Evolutionary conservation across 768 basidiomycete species (phyloP).

Genomic region (Artomyces pyxidatus): DNA sequence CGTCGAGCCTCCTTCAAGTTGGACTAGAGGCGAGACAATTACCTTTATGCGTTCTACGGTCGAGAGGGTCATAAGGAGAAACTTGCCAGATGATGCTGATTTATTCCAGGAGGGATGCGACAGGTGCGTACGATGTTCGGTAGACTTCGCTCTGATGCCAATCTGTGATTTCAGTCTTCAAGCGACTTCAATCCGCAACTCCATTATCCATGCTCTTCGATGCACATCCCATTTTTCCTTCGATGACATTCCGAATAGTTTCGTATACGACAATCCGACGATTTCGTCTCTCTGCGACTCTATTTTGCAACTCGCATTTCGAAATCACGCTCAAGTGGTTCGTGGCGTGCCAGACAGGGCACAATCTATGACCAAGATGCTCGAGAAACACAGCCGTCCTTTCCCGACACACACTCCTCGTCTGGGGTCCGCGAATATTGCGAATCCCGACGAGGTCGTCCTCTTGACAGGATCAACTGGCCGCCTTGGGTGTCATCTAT

Average conservation of each 20-base stretch:
- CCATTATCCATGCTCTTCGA: conserved; percentile 21
- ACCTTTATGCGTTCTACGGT: conserved; percentile 28
- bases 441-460: not conserved
- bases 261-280: conserved; percentile 34
- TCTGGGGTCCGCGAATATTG: not conserved
- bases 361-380: conserved; percentile 28
- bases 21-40: conserved; percentile 17
- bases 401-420: not conserved
- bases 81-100: conserved; percentile 19
- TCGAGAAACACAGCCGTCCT: conserved; percentile 29
- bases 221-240: conserved; percentile 13
- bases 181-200: conserved; percentile 26
- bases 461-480: not conserved
- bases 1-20: conserved; percentile 19
- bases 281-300: conserved; percentile 23
- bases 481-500: not conserved
- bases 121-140: no score
- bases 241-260: conserved; percentile 18
- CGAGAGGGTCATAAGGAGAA: conserved; percentile 22
- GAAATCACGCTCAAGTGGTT: not conserved
- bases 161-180: no score
- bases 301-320: conserved; percentile 6
- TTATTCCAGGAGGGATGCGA: conserved; percentile 3
- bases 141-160: no score
- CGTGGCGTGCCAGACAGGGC: conserved; percentile 11